phyloP scores from a whole-genome alignment of 2,329 filamentous ascomycete species.

The Colletotrichum liriopes region DNA sequence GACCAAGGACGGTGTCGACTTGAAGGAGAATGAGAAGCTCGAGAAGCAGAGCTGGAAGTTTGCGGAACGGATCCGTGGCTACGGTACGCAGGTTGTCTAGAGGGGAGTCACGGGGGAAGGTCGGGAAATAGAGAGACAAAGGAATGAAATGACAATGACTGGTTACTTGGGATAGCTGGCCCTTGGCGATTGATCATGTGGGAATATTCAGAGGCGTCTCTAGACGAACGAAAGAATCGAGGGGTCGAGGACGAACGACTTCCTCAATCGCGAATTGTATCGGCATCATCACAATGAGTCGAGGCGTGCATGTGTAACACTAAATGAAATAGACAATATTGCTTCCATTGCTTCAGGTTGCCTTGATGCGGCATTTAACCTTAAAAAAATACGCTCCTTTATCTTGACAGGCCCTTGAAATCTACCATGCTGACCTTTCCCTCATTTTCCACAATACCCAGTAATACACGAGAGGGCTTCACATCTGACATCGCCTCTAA shows the following conservation, averaged over 20 bases:
- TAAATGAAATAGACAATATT: conserved; percentile 42
- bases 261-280: neutral
- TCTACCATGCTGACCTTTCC: conserved; percentile 32
- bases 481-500: conserved; percentile 15
- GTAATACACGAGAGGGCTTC: conserved; percentile 37
- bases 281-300: conserved; percentile 3
- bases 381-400: conserved; percentile 36
- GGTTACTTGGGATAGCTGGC: conserved; percentile 19
- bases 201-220: conserved; percentile 5
- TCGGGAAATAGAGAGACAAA: conserved; percentile 11
- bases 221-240: conserved; percentile 4
- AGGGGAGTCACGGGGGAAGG: neutral
- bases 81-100: conserved; percentile 86
- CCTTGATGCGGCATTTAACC: conserved; percentile 37
- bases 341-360: conserved; percentile 41
- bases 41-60: conserved; percentile 99
- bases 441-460: conserved; percentile 34
- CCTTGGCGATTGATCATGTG: conserved; percentile 6
- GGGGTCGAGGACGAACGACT: neutral
- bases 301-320: conserved; percentile 11
- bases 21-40: conserved; percentile 88
- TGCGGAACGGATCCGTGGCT: conserved; percentile 93
- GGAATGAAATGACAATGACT: conserved; percentile 31
- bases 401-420: conserved; percentile 39
- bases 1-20: conserved; percentile 88